Percentiles rank a stretch among this genome's conserved stretches.
phyloP scores from a whole-genome alignment of 495 filamentous ascomycete species.

The Penicillium cinerascens region DNA sequence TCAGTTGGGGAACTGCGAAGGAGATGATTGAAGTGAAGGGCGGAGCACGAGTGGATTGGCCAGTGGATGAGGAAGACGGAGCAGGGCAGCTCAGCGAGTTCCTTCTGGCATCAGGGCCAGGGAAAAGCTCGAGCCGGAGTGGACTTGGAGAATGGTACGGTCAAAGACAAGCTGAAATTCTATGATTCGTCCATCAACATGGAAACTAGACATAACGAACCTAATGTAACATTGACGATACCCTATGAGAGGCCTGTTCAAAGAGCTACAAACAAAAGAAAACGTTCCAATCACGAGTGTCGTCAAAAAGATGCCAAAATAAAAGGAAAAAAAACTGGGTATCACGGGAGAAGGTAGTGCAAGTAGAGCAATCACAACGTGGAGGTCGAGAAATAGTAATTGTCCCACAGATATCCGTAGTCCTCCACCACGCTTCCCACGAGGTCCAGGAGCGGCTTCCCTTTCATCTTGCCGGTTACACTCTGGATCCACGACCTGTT shows the following conservation, averaged over 20 bases:
- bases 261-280: constrained; percentile 11
- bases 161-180: constrained; percentile 31
- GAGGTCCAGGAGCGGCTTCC: constrained; percentile 72
- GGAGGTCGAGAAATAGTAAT: constrained; percentile 85
- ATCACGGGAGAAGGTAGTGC: constrained; percentile 20
- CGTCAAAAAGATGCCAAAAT: constrained; percentile 11
- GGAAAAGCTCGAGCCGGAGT: constrained; percentile 22
- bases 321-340: constrained; percentile 19
- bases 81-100: constrained; percentile 69
- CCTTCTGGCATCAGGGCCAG: constrained; percentile 41
- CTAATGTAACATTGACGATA: constrained; percentile 28
- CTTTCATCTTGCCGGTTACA: constrained; percentile 63
- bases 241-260: constrained; percentile 10
- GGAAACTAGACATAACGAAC: constrained; percentile 15
- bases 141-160: constrained; percentile 45
- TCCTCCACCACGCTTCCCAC: constrained; percentile 83
- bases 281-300: constrained; percentile 1
- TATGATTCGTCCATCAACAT: constrained; percentile 9
- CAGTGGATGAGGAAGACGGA: constrained; percentile 62
- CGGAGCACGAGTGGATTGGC: constrained; percentile 78
- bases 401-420: constrained; percentile 96
- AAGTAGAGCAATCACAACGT: constrained; percentile 47
- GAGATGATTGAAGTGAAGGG: constrained; percentile 76
- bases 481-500: constrained; percentile 56
- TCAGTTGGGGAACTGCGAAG: constrained; percentile 93